phyloP scores from a whole-genome alignment of 176 grass and related monocot genomes.

The Urochloa ruziziensis region DNA sequence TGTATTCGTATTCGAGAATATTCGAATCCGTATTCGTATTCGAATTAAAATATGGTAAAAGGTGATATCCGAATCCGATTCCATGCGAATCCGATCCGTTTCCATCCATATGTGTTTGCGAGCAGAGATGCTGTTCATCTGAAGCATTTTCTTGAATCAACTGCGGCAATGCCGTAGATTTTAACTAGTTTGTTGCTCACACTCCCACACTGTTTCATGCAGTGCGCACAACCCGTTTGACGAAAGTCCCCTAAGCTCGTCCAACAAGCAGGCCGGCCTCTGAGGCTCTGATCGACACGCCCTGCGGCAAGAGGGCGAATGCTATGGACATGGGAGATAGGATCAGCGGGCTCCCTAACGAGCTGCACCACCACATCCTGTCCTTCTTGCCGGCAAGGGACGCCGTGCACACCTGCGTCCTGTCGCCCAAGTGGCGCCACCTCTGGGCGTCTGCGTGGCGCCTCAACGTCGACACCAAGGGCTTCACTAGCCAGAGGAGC shows the following conservation, averaged over 20 bases:
- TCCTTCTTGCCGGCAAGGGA: neutral
- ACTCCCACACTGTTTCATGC: neutral
- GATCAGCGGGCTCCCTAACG: no score
- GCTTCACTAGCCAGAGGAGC: neutral
- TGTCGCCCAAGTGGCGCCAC: neutral
- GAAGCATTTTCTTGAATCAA: neutral
- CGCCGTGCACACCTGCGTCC: neutral
- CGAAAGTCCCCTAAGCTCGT: no score
- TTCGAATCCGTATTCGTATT: no score
- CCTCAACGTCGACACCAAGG: neutral
- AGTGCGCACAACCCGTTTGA: neutral
- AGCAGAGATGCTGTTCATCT: neutral
- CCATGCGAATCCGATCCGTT: no score
- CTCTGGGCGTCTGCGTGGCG: neutral
- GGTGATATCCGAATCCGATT: no score
- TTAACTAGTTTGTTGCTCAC: neutral
- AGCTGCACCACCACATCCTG: neutral
- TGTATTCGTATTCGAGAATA: no score
- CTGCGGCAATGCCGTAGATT: neutral
- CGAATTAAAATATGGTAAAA: no score
- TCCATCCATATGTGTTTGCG: neutral
- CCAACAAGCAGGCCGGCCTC: no score
- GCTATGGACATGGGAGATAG: no score
- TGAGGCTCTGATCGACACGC: no score
- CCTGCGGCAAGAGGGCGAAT: no score